phyloP scores from a whole-genome alignment of 345 rosid genomes.

The Clarkia xantiana region DNA sequence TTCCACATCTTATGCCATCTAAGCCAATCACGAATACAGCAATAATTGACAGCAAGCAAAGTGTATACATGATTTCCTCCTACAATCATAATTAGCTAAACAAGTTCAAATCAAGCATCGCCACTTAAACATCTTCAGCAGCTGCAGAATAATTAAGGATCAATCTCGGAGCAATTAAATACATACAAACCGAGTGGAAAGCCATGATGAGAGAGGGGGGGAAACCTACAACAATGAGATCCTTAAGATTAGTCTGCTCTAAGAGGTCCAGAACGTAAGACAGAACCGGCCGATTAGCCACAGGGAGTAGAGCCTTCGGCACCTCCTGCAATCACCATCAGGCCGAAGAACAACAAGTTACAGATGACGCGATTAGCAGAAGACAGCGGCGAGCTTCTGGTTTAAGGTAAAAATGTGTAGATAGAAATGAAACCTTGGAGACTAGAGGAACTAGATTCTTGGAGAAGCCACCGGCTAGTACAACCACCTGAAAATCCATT shows the following conservation, averaged over 20 bases:
- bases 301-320: slow-evolving; percentile 85
- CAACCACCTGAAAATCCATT: slow-evolving; percentile 94
- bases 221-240: slow-evolving; percentile 65
- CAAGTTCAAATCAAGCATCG: too few relatives aligned
- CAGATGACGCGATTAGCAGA: neutral
- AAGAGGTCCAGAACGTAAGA: slow-evolving; percentile 72
- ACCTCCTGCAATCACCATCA: slow-evolving; percentile 43
- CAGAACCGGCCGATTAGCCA: slow-evolving; percentile 82
- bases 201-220: neutral
- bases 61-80: too few relatives aligned
- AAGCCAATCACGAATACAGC: too few relatives aligned
- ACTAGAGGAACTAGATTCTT: slow-evolving; percentile 67
- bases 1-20: neutral
- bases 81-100: too few relatives aligned
- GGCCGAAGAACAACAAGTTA: neutral
- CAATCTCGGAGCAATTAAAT: neutral
- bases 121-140: too few relatives aligned
- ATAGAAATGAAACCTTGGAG: slow-evolving; percentile 40
- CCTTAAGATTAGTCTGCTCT: slow-evolving; percentile 67
- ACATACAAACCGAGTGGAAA: neutral
- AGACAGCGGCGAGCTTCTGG: neutral
- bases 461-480: slow-evolving; percentile 78
- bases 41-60: too few relatives aligned
- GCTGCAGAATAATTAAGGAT: too few relatives aligned
- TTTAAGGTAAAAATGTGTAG: neutral